Conservation (phyloP, 2,329 filamentous ascomycete species). For the Bimuria novae-zelandiae region DNA sequence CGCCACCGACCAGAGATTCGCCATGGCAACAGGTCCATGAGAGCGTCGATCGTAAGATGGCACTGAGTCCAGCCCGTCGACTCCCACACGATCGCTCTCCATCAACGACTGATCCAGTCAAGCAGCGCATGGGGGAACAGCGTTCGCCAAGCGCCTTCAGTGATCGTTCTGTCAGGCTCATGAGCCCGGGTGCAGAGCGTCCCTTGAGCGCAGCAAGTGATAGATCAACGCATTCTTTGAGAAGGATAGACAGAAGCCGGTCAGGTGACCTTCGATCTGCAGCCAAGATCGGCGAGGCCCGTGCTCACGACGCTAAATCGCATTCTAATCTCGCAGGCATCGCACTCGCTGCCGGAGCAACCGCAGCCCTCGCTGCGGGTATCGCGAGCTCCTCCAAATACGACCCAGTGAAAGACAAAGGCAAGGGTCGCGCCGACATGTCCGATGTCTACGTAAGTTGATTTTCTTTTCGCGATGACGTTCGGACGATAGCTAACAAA, state of each 20-base stretch:
- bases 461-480: slow-evolving; percentile 6
- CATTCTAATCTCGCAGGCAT: slow-evolving; percentile 38
- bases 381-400: slow-evolving; percentile 61
- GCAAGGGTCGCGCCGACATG: slow-evolving; percentile 81
- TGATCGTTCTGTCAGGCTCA: slow-evolving; percentile 49
- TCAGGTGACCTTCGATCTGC: slow-evolving; percentile 78
- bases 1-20: slow-evolving; percentile 27
- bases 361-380: slow-evolving; percentile 48
- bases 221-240: slow-evolving; percentile 68
- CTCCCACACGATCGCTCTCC: slow-evolving; percentile 44
- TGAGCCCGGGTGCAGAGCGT: slow-evolving; percentile 55
- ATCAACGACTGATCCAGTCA: slow-evolving; percentile 36
- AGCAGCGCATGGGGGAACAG: slow-evolving; percentile 42
- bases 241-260: slow-evolving; percentile 67
- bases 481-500: slow-evolving; percentile 28
- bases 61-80: slow-evolving; percentile 41
- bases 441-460: slow-evolving; percentile 88
- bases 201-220: slow-evolving; percentile 66
- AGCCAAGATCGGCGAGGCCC: slow-evolving; percentile 62
- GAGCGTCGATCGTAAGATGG: slow-evolving; percentile 49
- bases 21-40: slow-evolving; percentile 54
- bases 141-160: slow-evolving; percentile 50
- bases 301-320: slow-evolving; percentile 41
- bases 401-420: slow-evolving; percentile 83
- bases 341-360: slow-evolving; percentile 41